phyloP scores from a whole-genome alignment of 306 rosid species.

The Prunus fruticosa region DNA sequence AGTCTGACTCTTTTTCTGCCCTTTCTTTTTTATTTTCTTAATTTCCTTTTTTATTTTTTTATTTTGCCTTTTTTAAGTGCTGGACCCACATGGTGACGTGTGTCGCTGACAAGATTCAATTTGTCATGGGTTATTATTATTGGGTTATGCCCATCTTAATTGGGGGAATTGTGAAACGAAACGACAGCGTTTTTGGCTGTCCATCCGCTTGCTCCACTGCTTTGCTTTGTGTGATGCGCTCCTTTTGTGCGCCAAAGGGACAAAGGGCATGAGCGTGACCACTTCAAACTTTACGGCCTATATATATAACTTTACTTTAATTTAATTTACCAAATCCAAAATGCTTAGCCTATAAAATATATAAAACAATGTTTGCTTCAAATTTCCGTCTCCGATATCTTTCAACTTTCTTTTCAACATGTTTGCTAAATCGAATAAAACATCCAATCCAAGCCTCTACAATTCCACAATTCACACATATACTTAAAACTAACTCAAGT shows the following conservation, averaged over 20 bases:
- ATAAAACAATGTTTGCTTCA: too few species aligned
- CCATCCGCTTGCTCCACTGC: not conserved
- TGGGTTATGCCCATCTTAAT: too few species aligned
- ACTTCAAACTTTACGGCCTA: not conserved
- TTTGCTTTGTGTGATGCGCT: too few species aligned
- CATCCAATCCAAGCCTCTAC: too few species aligned
- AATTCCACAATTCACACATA: too few species aligned
- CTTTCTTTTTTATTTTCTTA: not conserved
- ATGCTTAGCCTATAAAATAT: too few species aligned
- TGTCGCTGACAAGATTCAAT: not conserved
- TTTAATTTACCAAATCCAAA: too few species aligned
- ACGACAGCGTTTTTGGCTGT: not conserved
- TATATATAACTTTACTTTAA: not conserved
- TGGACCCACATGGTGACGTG: not conserved
- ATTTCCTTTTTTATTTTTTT: not conserved
- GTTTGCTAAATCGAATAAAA: too few species aligned
- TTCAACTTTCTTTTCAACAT: too few species aligned
- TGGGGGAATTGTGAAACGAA: too few species aligned
- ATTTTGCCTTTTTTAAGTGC: not conserved
- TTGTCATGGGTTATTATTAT: not conserved
- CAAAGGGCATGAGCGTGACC: not conserved
- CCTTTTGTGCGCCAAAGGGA: not conserved
- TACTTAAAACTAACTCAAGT: too few species aligned
- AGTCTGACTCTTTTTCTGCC: slow-evolving; percentile 8
- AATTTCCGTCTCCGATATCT: too few species aligned